Percentiles rank a stretch among this genome's conserved stretches.
These are phyloP conservation scores for Fennellomyces sp. DNA, from an alignment of 371 early-diverging fungal species.

Conservation along the genomic window DNA sequence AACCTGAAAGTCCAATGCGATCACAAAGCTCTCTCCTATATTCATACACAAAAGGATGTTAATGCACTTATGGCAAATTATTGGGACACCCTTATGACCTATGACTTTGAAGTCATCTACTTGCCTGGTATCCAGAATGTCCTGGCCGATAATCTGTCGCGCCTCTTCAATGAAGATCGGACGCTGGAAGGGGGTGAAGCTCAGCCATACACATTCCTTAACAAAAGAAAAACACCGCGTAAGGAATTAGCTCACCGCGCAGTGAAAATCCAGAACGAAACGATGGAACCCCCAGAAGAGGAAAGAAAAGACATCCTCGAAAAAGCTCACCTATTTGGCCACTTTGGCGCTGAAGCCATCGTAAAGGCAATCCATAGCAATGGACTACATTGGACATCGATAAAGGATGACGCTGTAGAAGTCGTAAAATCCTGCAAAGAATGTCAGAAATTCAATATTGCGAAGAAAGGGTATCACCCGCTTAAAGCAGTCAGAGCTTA, in stretches of 20 bases:
- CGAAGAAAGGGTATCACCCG: constrained; percentile 19
- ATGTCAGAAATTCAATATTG: constrained; percentile 18
- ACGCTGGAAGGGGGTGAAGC: constrained; percentile 24
- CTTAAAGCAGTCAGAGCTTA: constrained; percentile 14
- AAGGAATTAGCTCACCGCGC: too few relatives aligned
- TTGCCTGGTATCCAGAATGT: constrained; percentile 24
- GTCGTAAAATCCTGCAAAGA: constrained; percentile 12
- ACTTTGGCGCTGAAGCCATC: constrained; percentile 22
- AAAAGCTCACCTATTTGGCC: constrained; percentile 16
- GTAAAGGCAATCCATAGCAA: constrained; percentile 7
- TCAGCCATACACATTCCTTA: neutral
- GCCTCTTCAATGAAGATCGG: constrained; percentile 11
- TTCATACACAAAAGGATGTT: constrained; percentile 22
- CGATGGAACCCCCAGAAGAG: neutral
- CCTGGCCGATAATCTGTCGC: constrained; percentile 20
- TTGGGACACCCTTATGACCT: constrained; percentile 23
- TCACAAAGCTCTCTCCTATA: constrained; percentile 21
- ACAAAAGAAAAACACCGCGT: too few relatives aligned
- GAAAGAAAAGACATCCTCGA: constrained; percentile 11
- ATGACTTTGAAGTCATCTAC: constrained; percentile 24
- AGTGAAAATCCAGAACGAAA: neutral
- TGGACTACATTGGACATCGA: constrained; percentile 15
- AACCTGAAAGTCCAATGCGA: constrained; percentile 18
- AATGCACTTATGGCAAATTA: constrained; percentile 27
- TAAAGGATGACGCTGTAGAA: constrained; percentile 17